Evolutionary conservation across 2,329 filamentous ascomycete species (phyloP).

Genomic region (Harringtonia aguacate): DNA sequence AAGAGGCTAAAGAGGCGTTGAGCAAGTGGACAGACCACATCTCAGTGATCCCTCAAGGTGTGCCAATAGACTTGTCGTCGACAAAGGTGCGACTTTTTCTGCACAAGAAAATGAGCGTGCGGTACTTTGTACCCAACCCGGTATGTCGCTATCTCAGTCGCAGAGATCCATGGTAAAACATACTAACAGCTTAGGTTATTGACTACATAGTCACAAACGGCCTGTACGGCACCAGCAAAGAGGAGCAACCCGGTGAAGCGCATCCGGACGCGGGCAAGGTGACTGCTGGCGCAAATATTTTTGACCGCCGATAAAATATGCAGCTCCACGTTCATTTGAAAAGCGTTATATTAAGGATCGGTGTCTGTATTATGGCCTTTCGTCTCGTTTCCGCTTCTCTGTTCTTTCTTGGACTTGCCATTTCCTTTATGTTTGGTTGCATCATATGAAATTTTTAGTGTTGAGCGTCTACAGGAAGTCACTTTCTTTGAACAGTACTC

Average conservation of each 20-base stretch:
- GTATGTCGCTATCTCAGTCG: conserved; percentile 1
- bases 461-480: not conserved
- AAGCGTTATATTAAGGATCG: no score
- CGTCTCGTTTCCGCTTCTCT: no score
- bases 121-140: conserved; percentile 39
- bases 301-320: not conserved
- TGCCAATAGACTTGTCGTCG: conserved; percentile 73
- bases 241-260: not conserved
- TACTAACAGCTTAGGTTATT: conserved; percentile 1
- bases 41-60: conserved; percentile 78
- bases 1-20: conserved; percentile 73
- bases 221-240: conserved; percentile 4
- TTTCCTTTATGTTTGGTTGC: no score
- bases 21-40: conserved; percentile 79
- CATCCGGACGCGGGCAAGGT: conserved; percentile 1
- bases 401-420: no score
- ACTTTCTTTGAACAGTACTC: no score
- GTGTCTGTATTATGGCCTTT: no score
- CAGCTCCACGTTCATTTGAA: no score
- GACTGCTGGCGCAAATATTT: not conserved
- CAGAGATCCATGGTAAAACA: not conserved
- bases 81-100: conserved; percentile 74
- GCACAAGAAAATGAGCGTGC: conserved; percentile 70
- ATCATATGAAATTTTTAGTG: no score
- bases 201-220: conserved; percentile 4